Evolutionary conservation across 2,329 filamentous ascomycete species (phyloP).

Genomic region (Botryosphaeria dothidea): DNA sequence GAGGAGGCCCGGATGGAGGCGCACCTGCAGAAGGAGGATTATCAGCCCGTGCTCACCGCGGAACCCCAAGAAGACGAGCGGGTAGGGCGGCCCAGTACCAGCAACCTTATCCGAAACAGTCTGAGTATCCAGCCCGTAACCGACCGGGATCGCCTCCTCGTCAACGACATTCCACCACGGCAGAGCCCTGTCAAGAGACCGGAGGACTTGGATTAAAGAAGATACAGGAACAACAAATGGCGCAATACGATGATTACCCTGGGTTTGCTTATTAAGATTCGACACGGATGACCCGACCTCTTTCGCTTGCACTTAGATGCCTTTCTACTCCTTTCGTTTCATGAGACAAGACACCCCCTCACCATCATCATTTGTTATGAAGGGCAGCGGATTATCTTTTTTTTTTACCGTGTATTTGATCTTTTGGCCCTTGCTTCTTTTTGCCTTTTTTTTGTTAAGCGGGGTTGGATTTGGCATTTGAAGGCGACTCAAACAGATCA

Average conservation of each 20-base stretch:
- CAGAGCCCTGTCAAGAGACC: conserved; percentile 46
- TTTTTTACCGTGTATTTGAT: conserved; percentile 8
- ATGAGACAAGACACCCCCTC: neutral
- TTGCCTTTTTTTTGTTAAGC: neutral
- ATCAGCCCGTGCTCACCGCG: conserved; percentile 35
- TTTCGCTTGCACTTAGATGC: conserved; percentile 6
- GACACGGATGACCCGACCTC: neutral
- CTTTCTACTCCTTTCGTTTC: conserved; percentile 5
- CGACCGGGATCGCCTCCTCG: conserved; percentile 22
- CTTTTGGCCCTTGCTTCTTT: neutral
- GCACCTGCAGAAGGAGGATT: conserved; percentile 42
- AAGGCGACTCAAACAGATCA: neutral
- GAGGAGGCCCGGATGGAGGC: conserved; percentile 63
- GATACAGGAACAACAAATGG: neutral
- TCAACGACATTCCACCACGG: conserved; percentile 28
- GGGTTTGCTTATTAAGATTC: neutral
- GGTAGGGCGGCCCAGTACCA: conserved; percentile 28
- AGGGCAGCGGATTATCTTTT: neutral
- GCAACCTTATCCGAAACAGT: conserved; percentile 38
- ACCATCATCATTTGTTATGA: neutral
- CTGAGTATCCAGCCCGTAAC: conserved; percentile 37
- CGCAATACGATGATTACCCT: neutral
- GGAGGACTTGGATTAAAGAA: conserved; percentile 43
- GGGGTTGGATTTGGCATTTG: neutral
- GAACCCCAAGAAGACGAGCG: conserved; percentile 30